Evolutionary conservation across 2,329 filamentous ascomycete species (phyloP).

Genomic region (Nectriaceae sp.): DNA sequence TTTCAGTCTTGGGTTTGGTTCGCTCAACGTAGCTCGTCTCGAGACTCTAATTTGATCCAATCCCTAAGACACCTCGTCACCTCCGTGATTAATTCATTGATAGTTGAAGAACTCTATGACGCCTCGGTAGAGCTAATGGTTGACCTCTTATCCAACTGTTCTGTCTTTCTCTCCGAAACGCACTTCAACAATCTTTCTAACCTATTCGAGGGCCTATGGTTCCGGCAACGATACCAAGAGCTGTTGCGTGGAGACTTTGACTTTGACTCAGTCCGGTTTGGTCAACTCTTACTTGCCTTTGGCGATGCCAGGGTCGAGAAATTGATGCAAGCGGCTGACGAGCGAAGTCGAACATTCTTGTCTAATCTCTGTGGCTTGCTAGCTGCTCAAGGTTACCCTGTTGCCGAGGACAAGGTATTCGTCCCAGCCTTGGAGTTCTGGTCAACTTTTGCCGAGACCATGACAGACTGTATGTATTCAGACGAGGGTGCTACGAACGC

Average conservation of each 20-base stretch:
- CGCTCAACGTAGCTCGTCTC: constrained; percentile 63
- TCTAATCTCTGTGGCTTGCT: constrained; percentile 65
- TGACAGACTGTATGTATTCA: constrained; percentile 59
- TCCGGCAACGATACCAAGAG: constrained; percentile 54
- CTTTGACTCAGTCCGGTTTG: constrained; percentile 66
- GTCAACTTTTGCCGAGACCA: constrained; percentile 72
- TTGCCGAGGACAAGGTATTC: constrained; percentile 74
- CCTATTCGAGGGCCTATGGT: constrained; percentile 64
- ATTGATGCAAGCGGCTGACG: constrained; percentile 55
- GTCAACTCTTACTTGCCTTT: constrained; percentile 67
- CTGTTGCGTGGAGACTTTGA: constrained; percentile 63
- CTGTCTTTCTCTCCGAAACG: constrained; percentile 59
- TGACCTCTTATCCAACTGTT: constrained; percentile 66
- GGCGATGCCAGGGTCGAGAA: constrained; percentile 65
- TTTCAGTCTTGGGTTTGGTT: constrained; percentile 72
- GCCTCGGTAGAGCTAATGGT: constrained; percentile 64
- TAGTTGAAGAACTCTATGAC: constrained; percentile 59
- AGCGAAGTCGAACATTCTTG: constrained; percentile 56
- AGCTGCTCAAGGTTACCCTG: constrained; percentile 64
- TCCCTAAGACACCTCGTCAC: constrained; percentile 62
- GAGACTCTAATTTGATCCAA: constrained; percentile 57
- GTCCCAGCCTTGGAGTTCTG: constrained; percentile 78
- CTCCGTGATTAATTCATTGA: constrained; percentile 61
- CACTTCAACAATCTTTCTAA: constrained; percentile 59
- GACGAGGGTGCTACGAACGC: constrained; percentile 45